Base-by-base conservation (phyloP, 441 rosid genomes). In the Euphorbia schlechtendalii region DNA sequence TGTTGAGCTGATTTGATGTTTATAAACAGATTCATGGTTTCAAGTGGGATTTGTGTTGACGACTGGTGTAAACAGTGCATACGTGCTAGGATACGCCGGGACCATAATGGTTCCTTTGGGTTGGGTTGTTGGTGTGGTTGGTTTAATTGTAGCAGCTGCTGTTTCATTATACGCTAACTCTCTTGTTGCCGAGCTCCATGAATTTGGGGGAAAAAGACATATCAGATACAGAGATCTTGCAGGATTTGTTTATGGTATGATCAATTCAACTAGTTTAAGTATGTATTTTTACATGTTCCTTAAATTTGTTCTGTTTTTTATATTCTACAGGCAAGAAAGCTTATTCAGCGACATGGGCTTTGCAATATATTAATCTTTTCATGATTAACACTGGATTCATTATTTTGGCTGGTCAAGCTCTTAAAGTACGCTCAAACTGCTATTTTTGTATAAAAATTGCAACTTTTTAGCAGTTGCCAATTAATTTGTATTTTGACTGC, bases 151-250 rank as follows among this genome's bases (percentile, higher is more conserved):
- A 0, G 96, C 97, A 32, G 86, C 97, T 45, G 77, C 76, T 3
- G 59, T 93, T 32, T 93, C 99, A 14, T 76, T 90, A 54, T 75
- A 88, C 57, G 96, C 99, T 30, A 93, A 87, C 69, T 36, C 77
- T 68, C 99, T 93, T 58, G 61, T 89, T 22, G 97, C 97, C 38
- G 81, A 90, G 73, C 90, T 93, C 60, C 99, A 93, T 69, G 93
- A 90, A 76, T 76, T 79, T 71, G 97, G 90, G 27, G 99, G 96
- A 66, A 90, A 59, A 78, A 83, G 97, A 79, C 99, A 88, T 73
- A 93, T 93, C 74, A 78, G 99, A 65, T 90, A 93, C 67, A 80
- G 99, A 77, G 97, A 93, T 75, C 95, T 93, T 4, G 96, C 96
- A 7, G 96, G 90, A 48, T 80, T 71, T 75, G 65, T 93, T 40